Evolutionary conservation across 2,329 filamentous ascomycete species (phyloP).

Genomic region (Annulohypoxylon truncatum): DNA sequence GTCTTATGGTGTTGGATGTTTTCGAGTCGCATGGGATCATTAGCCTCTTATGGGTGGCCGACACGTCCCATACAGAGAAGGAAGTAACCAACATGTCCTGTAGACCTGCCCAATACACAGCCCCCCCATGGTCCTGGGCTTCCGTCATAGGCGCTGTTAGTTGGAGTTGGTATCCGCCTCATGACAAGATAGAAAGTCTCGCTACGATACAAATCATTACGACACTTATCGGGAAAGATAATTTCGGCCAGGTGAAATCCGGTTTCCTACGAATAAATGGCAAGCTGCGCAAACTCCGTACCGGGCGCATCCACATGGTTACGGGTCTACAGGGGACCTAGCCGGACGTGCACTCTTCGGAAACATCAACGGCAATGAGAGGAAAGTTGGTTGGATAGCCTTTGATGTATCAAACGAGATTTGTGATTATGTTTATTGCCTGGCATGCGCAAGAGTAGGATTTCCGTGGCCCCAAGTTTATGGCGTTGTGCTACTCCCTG

Average conservation of each 20-base stretch:
- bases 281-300: conserved; percentile 3
- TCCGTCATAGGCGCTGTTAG: conserved; percentile 10
- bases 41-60: conserved; percentile 4
- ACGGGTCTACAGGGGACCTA: not conserved
- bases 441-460: conserved; percentile 11
- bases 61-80: not conserved
- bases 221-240: not conserved
- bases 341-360: conserved; percentile 4
- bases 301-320: not conserved
- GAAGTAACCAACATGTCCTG: not conserved
- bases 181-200: conserved; percentile 4
- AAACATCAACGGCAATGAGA: not conserved
- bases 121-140: conserved; percentile 12
- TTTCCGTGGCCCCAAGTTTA: conserved; percentile 20
- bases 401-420: conserved; percentile 7
- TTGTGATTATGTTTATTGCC: not conserved
- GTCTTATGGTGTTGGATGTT: not conserved
- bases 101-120: conserved; percentile 1
- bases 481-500: conserved; percentile 1
- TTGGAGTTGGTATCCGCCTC: conserved; percentile 13
- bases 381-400: not conserved
- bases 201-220: not conserved
- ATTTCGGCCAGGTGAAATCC: not conserved
- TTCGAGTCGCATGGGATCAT: not conserved
- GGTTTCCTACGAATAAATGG: not conserved